These are phyloP conservation scores for Boletus barrowsii DNA, from an alignment of 768 basidiomycete species.

Conservation along the genomic window DNA sequence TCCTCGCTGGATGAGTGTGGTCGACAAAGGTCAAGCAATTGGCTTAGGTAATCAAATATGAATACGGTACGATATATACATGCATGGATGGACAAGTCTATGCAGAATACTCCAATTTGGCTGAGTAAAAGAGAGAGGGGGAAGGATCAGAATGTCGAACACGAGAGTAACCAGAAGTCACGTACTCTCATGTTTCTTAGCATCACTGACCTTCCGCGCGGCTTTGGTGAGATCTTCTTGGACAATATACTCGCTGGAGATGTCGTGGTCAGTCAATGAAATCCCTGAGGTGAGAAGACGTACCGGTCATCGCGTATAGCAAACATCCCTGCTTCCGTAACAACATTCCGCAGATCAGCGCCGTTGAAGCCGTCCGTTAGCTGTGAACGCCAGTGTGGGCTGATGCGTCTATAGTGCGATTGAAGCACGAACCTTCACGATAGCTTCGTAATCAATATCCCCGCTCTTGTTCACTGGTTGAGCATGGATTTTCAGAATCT, in stretches of 20 bases:
- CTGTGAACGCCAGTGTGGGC: conserved; percentile 34
- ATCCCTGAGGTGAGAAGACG: conserved; percentile 17
- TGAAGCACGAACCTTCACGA: conserved; percentile 71
- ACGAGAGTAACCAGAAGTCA: conserved; percentile 2
- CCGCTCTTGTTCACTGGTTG: conserved; percentile 91
- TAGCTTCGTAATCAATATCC: conserved; percentile 96
- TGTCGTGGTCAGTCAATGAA: conserved; percentile 1
- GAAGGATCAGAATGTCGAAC: not conserved
- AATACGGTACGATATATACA: conserved; percentile 30
- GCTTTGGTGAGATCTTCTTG: conserved; percentile 98
- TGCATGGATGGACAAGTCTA: conserved; percentile 17
- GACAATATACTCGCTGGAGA: conserved; percentile 72
- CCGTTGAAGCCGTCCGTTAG: conserved; percentile 94
- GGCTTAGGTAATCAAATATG: conserved; percentile 14
- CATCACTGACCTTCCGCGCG: conserved; percentile 90
- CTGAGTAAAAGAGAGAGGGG: conserved; percentile 15
- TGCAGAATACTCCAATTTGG: conserved; percentile 45
- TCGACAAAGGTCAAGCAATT: not conserved
- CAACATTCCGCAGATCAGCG: conserved; percentile 92
- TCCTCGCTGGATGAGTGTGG: not conserved
- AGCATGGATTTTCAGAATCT: conserved; percentile 97
- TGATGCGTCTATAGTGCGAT: not conserved
- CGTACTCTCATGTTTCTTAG: conserved; percentile 97
- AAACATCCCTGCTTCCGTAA: conserved; percentile 97
- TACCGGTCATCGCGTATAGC: conserved; percentile 94